A percentile compares a stretch with the other conserved stretches of the same genome.
Conservation (phyloP, 176 grass and related monocot genomes). For the Triticum urartu region DNA sequence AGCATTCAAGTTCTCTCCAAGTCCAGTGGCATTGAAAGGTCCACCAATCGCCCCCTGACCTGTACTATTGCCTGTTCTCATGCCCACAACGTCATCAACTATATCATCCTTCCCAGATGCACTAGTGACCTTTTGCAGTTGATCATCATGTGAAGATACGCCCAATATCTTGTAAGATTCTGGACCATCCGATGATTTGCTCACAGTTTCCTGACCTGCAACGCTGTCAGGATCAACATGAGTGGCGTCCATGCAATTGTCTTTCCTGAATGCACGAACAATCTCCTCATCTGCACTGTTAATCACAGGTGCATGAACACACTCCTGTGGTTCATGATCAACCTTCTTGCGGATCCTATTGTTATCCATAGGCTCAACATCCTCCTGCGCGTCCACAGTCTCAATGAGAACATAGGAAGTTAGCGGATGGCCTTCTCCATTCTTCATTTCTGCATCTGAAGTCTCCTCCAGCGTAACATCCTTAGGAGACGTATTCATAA, state of each 20-base stretch:
- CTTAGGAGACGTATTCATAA: slow-evolving; percentile 32
- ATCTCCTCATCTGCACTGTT: slow-evolving; percentile 18
- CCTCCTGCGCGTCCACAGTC: neutral
- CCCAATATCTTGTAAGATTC: neutral
- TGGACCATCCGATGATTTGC: neutral
- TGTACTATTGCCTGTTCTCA: neutral
- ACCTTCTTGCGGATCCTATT: neutral
- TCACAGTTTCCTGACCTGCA: neutral
- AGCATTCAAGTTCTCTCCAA: neutral
- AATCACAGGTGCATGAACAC: neutral
- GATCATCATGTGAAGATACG: slow-evolving; percentile 7
- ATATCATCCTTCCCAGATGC: neutral
- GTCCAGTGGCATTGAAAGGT: neutral
- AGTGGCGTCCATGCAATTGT: slow-evolving; percentile 10
- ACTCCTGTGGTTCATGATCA: slow-evolving; percentile 12
- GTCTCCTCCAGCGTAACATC: neutral
- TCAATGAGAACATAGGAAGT: neutral
- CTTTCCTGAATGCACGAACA: neutral
- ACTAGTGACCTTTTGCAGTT: slow-evolving; percentile 4
- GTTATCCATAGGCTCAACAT: slow-evolving; percentile 7
- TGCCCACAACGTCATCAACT: neutral
- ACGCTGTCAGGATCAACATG: neutral
- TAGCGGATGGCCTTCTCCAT: neutral
- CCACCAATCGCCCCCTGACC: neutral
- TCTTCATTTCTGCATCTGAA: slow-evolving; percentile 26